Conservation (phyloP, 306 rosid species). For the Delonix regia region DNA sequence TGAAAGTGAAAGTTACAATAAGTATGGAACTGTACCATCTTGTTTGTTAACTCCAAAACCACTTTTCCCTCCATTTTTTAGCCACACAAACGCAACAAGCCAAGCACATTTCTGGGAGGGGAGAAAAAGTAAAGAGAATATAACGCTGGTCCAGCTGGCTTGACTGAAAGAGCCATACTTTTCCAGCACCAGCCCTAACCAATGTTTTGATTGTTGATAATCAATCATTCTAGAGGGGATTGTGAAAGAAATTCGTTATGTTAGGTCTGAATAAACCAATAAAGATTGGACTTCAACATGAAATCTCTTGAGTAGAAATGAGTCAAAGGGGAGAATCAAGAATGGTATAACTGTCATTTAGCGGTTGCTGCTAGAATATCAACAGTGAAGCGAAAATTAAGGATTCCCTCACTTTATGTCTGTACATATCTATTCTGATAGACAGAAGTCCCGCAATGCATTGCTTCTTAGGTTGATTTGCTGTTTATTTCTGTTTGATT, state of each 20-base stretch:
- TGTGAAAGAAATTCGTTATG: too few species aligned
- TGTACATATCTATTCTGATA: neutral
- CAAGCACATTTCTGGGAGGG: too few species aligned
- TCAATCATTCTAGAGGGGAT: too few species aligned
- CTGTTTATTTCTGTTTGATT: slow-evolving; percentile 13
- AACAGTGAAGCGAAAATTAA: neutral
- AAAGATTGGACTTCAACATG: neutral
- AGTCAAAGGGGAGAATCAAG: neutral
- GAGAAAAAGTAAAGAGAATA: neutral
- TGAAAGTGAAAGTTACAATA: neutral
- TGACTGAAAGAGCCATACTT: neutral
- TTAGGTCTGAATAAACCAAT: too few species aligned
- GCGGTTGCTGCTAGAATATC: too few species aligned
- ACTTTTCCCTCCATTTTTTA: neutral
- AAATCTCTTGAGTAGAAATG: neutral
- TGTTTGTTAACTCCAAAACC: neutral
- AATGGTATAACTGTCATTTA: too few species aligned
- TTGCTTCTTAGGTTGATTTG: slow-evolving; percentile 5
- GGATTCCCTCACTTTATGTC: neutral
- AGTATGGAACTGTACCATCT: neutral
- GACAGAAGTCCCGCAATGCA: neutral
- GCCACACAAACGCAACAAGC: neutral
- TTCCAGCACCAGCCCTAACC: too few species aligned
- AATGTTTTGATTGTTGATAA: too few species aligned
- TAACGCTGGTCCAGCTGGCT: neutral